phyloP scores from a whole-genome alignment of 345 rosid genomes.

The Cardamine chenopodiifolia region DNA sequence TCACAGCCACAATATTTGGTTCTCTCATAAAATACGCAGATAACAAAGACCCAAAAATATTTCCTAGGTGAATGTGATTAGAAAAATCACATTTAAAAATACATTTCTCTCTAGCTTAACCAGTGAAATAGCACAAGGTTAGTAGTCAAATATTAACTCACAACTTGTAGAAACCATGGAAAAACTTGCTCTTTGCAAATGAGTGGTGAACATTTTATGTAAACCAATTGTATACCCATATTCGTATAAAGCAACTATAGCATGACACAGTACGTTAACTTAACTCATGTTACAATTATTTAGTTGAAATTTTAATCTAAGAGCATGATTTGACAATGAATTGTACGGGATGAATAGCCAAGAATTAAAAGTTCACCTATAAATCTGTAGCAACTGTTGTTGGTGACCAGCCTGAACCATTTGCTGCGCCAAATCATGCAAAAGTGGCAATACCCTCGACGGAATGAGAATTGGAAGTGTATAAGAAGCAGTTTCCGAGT shows the following conservation, averaged over 20 bases:
- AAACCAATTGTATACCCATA: not conserved
- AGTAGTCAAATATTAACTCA: not conserved
- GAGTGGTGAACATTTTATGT: not conserved
- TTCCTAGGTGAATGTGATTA: not conserved
- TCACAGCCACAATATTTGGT: not conserved
- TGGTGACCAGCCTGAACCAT: constrained; percentile 95
- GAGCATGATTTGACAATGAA: constrained; percentile 4
- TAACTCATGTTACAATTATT: not conserved
- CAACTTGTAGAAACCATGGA: constrained; percentile 7
- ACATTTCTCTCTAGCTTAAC: constrained; percentile 5
- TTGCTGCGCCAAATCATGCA: constrained; percentile 89
- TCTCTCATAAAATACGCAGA: not conserved
- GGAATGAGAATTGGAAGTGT: constrained; percentile 87
- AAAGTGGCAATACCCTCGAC: constrained; percentile 77
- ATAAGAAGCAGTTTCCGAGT: constrained; percentile 63
- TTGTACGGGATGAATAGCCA: constrained; percentile 1
- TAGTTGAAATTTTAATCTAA: not conserved
- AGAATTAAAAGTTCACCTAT: constrained; percentile 54
- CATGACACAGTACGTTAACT: not conserved
- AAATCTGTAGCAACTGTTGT: constrained; percentile 70
- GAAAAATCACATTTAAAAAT: not conserved
- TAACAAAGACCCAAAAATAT: not conserved
- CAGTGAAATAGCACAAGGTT: not conserved
- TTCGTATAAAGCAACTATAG: not conserved
- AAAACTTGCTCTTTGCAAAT: constrained; percentile 7